Evolutionary conservation across 139 green algal genomes (phyloP).

Genomic region (Chlorella sp.): DNA sequence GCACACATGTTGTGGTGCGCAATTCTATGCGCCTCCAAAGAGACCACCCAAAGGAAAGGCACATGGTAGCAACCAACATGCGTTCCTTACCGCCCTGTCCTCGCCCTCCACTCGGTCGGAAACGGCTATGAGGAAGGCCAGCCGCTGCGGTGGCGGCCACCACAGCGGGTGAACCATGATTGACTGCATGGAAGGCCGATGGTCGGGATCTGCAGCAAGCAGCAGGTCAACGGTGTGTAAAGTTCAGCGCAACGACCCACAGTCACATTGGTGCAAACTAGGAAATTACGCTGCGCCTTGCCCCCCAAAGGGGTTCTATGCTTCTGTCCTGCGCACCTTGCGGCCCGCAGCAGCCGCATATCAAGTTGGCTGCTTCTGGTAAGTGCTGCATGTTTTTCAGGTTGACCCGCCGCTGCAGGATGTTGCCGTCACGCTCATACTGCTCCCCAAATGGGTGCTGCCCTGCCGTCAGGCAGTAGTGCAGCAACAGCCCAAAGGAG

Average conservation of each 20-base stretch:
- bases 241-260: not conserved
- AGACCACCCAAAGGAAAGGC: no score
- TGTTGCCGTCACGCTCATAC: slow-evolving; percentile 91
- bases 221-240: not conserved
- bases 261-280: not conserved
- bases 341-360: slow-evolving; percentile 48
- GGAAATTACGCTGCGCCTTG: no score
- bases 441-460: slow-evolving; percentile 90
- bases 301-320: no score
- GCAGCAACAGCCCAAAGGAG: slow-evolving; percentile 89
- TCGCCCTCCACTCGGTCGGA: slow-evolving; percentile 90
- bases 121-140: slow-evolving; percentile 92
- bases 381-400: slow-evolving; percentile 53
- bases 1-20: not conserved
- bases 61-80: not conserved
- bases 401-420: slow-evolving; percentile 64
- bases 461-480: slow-evolving; percentile 88
- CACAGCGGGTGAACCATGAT: slow-evolving; percentile 91
- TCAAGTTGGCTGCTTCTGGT: slow-evolving; percentile 81
- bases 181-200: slow-evolving; percentile 69
- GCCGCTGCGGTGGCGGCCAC: slow-evolving; percentile 79
- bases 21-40: no score
- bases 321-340: not conserved
- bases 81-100: slow-evolving; percentile 74
- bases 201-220: slow-evolving; percentile 42